Evolutionary conservation across 495 filamentous ascomycete genomes (phyloP), one percentile per base, ranked within the genome.

Genomic region (Ascobolus immersus): DNA sequence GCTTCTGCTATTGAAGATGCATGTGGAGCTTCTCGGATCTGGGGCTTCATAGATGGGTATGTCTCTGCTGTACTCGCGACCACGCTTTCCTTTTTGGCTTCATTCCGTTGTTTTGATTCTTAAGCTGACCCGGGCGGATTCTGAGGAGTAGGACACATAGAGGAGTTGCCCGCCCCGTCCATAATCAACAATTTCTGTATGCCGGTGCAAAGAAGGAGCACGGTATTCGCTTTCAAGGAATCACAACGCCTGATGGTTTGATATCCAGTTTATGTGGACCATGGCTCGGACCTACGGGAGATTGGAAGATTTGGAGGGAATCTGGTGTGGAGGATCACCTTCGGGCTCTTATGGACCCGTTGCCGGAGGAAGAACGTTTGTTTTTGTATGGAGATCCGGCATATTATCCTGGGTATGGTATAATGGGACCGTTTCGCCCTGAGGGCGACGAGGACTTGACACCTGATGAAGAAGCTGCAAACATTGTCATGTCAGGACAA

Each of bases 391-490:
- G 25, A 2, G 25, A 27, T 27, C 25, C 25, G 14, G 25, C 25
- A 4, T 27, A 27, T 27, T n/a, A 14, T 27, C 11, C 25, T 27
- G 25, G 25, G 14, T 27, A n/a, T 27, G 25, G 25, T 27, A 14
- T 27, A n/a, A 27, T 27, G 14, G 25, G 25, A 11, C 25, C 25
- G 11, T 2, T n/a, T 27, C 11, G 14, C 11, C 11, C 25, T 27
- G 4, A n/a, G 25, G 11, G 48, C 1, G 28, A 42, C 15, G 41
- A 39, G 3, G 38, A 51, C 2, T 56, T 61, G 12, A 29, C 38
- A 20, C 54, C 58, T 31, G 55, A 54, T 38, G 57, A 45, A 29
- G 60, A 61, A 45, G 46, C 54, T 6, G 49, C 52, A 37, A 35
- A 43, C 1, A 25, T 60, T 5, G 44, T 50, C 15, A 55, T 50